Base-by-base conservation (phyloP, 208 protist genomes). In the Trypanosoma lewisi region DNA sequence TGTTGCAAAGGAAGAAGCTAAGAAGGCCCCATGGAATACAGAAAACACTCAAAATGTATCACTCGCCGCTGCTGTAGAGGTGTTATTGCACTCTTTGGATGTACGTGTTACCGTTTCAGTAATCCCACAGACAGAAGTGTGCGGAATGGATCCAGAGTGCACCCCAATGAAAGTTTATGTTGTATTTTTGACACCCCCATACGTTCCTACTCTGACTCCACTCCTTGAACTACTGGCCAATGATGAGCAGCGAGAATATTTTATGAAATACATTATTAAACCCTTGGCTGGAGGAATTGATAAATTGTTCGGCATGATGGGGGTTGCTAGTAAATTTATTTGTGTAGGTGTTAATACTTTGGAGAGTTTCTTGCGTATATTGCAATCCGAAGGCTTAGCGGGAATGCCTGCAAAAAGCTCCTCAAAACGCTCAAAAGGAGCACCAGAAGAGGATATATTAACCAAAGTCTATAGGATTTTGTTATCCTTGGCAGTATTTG, bases 51-150 rank as follows among this genome's bases (percentile, higher is more conserved):
- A 48, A 7, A 85, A 83, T 63, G 34, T 36, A 4, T 58, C 75
- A 5, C 36, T 89, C 25, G 70, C 73, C 14, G 70, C 62, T 27
- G 78, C 82, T 17, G 63, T 85, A 6, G 78, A 82, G 21, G 61
- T 85, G 45, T 63, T 85, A 11, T 53, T 89, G 17, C 77, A 85
- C 67, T 54, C 71, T 45, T 25, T 85, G 17, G 53, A 75, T 39
- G 68, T 65, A 34, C 17, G 31, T 6, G 71, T 78, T n/a, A 5
- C 27, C 44, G 74, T 83, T 34, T 44, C 62, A 41, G 47, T 50
- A 9, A 31, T 61, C 36, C 31, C 37, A 25, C 65, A 48, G 41
- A 54, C 58, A 19, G 48, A 39, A 48, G 47, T 27, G 33, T 36
- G 53, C 56, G 8, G 33, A 11, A 44, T 33, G 2, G 56, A 23